Percentiles rank a stretch among this genome's conserved stretches.
Conservation (phyloP, 192 early-diverging fungal genomes). For the Coemansia pectinata region DNA sequence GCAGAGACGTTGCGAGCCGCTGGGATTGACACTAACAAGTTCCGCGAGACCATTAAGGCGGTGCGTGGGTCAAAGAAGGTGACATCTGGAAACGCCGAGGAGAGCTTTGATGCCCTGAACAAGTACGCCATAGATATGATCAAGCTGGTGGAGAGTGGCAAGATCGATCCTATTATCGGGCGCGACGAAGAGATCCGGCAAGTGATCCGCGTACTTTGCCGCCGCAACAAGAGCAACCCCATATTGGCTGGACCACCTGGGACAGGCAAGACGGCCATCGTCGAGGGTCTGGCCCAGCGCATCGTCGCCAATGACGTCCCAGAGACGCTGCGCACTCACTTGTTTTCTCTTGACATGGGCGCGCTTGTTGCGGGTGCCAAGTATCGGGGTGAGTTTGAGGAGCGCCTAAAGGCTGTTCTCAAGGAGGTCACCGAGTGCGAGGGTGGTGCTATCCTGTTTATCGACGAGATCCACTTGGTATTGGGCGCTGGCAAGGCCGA, state of each 20-base stretch:
- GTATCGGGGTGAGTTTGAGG: slow-evolving; percentile 98
- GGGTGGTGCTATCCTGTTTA: slow-evolving; percentile 91
- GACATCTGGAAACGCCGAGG: slow-evolving; percentile 83
- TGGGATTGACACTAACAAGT: slow-evolving; percentile 66
- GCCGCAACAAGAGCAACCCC: slow-evolving; percentile 91
- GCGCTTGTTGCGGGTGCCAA: slow-evolving; percentile 91
- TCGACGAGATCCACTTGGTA: slow-evolving; percentile 96
- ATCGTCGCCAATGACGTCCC: slow-evolving; percentile 95
- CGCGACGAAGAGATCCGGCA: slow-evolving; percentile 95
- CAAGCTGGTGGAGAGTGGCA: slow-evolving; percentile 77
- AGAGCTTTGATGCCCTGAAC: slow-evolving; percentile 84
- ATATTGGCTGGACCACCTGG: slow-evolving; percentile 83
- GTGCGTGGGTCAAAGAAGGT: slow-evolving; percentile 82
- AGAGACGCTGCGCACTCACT: slow-evolving; percentile 70
- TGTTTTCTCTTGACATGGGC: slow-evolving; percentile 97
- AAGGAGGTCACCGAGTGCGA: slow-evolving; percentile 92
- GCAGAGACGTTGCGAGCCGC: slow-evolving; percentile 63
- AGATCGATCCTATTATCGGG: slow-evolving; percentile 96
- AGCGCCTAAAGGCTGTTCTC: slow-evolving; percentile 92
- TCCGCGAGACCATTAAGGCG: slow-evolving; percentile 76
- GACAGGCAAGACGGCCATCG: slow-evolving; percentile 77
- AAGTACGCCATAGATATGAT: slow-evolving; percentile 96
- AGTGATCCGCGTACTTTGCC: slow-evolving; percentile 88
- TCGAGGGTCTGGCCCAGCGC: slow-evolving; percentile 93
- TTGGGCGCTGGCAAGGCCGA: slow-evolving; percentile 91